Conservation (phyloP, 345 rosid genomes). For the Xanthoceras sorbifolium region DNA sequence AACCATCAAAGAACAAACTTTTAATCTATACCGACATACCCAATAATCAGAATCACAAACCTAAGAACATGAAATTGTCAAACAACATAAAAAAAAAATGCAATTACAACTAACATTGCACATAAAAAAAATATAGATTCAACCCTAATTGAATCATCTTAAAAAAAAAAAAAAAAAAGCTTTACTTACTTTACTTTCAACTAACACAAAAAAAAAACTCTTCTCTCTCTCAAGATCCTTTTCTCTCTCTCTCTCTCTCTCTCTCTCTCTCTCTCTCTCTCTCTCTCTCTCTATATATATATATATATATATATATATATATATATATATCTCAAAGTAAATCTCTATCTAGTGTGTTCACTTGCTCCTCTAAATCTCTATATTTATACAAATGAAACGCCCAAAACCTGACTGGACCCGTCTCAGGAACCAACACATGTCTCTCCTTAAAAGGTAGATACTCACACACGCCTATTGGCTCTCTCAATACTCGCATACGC, state of each 20-base stretch:
- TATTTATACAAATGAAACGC: background rate
- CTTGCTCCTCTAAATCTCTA: background rate
- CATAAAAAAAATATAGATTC: background rate
- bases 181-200: background rate
- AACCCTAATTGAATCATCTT: background rate
- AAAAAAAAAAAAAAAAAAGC: background rate
- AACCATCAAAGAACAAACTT: background rate
- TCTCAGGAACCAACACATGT: background rate
- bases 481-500: background rate
- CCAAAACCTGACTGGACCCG: background rate
- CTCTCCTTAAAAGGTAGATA: background rate
- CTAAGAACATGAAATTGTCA: background rate
- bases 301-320: no score
- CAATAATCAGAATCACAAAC: background rate
- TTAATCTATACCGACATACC: background rate
- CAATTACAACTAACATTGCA: background rate
- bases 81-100: background rate
- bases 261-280: background rate
- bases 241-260: background rate
- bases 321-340: no score
- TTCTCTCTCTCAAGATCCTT: background rate
- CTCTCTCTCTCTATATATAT: background rate
- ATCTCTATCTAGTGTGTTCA: background rate
- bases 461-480: background rate
- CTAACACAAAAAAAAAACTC: background rate